Percentiles rank a stretch among this genome's conserved stretches.
phyloP scores from a whole-genome alignment of 2,329 filamentous ascomycete genomes.

The Colletotrichum falcatum region DNA sequence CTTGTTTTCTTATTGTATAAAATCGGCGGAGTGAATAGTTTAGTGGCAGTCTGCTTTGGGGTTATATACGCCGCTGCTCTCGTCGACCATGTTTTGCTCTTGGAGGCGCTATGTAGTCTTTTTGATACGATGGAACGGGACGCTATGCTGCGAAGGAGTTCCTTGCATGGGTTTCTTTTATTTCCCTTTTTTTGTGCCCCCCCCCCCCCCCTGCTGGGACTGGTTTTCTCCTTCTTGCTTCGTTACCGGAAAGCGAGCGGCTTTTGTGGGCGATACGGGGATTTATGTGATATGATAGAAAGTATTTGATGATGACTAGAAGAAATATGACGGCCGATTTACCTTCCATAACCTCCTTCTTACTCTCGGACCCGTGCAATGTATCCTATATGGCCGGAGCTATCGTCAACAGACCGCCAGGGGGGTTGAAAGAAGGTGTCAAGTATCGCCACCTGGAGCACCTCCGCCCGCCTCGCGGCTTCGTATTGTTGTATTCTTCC shows the following conservation, averaged over 20 bases:
- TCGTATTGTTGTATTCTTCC: background rate
- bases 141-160: background rate
- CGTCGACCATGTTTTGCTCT: background rate
- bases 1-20: background rate
- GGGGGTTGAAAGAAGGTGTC: background rate
- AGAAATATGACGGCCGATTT: conserved; percentile 14
- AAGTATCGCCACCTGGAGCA: background rate
- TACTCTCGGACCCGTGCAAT: background rate
- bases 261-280: background rate
- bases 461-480: background rate
- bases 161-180: background rate
- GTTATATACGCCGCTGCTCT: conserved; percentile 1
- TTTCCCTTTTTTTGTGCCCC: too few species aligned
- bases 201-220: background rate
- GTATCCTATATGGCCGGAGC: background rate
- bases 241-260: background rate
- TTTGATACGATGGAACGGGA: background rate
- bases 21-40: background rate
- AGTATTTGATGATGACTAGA: conserved; percentile 20
- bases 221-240: background rate
- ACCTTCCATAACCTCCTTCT: background rate
- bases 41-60: background rate
- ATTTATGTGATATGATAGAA: conserved; percentile 1
- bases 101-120: background rate
- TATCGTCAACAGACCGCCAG: background rate